Base-by-base conservation (phyloP, 345 rosid species). In the Turnera subulata region DNA sequence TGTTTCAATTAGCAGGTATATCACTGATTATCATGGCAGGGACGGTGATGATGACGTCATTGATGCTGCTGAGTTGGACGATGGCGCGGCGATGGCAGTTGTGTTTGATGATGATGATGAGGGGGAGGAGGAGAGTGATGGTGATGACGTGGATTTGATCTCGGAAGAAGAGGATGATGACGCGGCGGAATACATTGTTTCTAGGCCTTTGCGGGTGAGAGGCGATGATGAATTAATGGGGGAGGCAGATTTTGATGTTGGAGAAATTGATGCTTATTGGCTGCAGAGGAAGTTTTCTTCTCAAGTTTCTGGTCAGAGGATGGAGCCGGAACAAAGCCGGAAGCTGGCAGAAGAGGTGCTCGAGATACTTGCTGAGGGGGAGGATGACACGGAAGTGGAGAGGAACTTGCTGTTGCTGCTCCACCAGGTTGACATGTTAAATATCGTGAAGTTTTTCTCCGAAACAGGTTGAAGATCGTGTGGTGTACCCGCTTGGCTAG, bases 401-500 rank as follows among this genome's bases (percentile, higher is more conserved):
- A 73, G 24, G 16, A 86, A 83, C n/a, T n/a, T n/a, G 70, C 66
- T 92, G 68, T 59, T 89, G 63, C 29, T 67, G 58, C 86, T 76
- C 69, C 78, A 86, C 16, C 74, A 78, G 66, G 84, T 49, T 56
- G 86, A 89, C 2, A 80, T 79, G 73, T 92, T 92, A 70, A 79
- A 68, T 65, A 89, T 89, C 19, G 66, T 92, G 37, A 92, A 89
- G 65, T 76, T 80, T 59, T 74, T 55, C 49, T 83, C 56, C 68
- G 75, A 29, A 92, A 92, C 63, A 75, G 89, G 69, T 72, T 89
- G 67, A 86, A 92, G 79, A 73, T 89, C 45, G 89, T 89, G 37
- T 89, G 98, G 98, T 89, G 95, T 67, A 92, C 97, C 18, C 91
- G 98, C 25, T 75, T 92, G 77, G 82, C 91, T n/a, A 83, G 97